Evolutionary conservation across 139 green algal genomes (phyloP), one percentile per base, ranked within the genome.

Genomic region (Chlamydomonas sp.): DNA sequence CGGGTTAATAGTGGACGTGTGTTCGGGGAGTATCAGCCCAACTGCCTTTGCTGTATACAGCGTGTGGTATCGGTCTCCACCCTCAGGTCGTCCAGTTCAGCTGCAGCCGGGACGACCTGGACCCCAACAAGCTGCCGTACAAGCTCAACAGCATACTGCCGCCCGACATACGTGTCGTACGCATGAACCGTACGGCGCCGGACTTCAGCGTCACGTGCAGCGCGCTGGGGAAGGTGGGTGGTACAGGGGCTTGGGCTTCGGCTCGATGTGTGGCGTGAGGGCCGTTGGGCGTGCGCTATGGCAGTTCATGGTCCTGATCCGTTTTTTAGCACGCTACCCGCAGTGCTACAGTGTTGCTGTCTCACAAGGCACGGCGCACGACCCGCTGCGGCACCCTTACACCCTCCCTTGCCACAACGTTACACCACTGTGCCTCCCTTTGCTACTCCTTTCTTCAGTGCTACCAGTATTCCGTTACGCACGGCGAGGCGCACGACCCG

Each of bases 201-300:
- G 91, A 94, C 80, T 98, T 97, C 88, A 93, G 93, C 79, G 94
- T 94, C n/a, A 93, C 94, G 14, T 94, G 91, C 66, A 86, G 87
- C 6, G 78, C 91, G 3, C 71, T 79, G 1, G 67, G 82, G 12
- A 94, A 94, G 89, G 90, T 91, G 73, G 8, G 86, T 12, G 14
- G 20, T 10, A 14, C 66, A 71, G 10, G 66, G 10, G 66, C 10
- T 18, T 71, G 66, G 66, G 12, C 10, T 10, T 71, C 9, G 66
- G 66, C 66, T 18, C 66, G 10, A 14, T 71, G 66, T 18, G 12
- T 71, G 10, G 10, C 10, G 10, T 18, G 12, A 18, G 66, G 12
- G 10, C 66, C 12, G 66, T 71, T 71, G 12, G 66, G 66, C 12
- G 66, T 71, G 10, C 10, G 66, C 9, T 71, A 71, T 18, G 66